Conservation (phyloP, 257 asterid species). For the Solanum chaucha region DNA sequence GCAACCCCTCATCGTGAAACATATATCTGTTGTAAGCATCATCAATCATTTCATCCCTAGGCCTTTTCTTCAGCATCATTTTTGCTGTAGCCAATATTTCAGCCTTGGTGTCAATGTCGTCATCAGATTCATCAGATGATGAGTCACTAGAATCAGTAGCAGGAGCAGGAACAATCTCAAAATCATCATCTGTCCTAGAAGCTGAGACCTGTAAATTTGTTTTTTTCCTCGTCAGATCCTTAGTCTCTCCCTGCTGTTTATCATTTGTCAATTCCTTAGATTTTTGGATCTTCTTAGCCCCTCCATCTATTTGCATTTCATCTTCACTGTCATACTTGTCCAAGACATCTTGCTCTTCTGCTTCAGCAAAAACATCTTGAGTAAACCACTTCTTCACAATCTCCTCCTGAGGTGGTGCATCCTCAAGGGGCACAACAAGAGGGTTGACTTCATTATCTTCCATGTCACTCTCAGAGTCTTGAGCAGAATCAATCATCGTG, state of each 20-base stretch:
- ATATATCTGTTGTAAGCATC: constrained; percentile 86
- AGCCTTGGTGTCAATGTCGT: constrained; percentile 53
- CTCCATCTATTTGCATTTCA: constrained; percentile 44
- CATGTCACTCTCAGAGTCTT: constrained; percentile 57
- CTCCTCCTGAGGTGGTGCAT: constrained; percentile 66
- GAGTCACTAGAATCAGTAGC: constrained; percentile 64
- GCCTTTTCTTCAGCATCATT: constrained; percentile 70
- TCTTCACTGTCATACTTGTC: constrained; percentile 58
- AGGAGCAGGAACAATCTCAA: constrained; percentile 86
- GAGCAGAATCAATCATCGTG: constrained; percentile 35
- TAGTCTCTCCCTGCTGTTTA: constrained; percentile 13
- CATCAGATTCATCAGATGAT: constrained; percentile 61
- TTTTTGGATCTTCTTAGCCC: background rate
- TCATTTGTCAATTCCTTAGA: constrained; percentile 10
- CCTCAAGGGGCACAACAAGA: constrained; percentile 69
- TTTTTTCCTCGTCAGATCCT: constrained; percentile 4
- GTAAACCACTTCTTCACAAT: constrained; percentile 78
- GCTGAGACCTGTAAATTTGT: constrained; percentile 1
- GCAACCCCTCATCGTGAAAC: constrained; percentile 75
- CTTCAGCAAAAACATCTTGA: constrained; percentile 80
- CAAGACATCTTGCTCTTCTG: constrained; percentile 35
- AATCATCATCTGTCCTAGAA: constrained; percentile 29
- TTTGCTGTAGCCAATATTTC: constrained; percentile 80
- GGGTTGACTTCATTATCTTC: constrained; percentile 60
- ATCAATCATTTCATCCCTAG: constrained; percentile 74